phyloP scores from a whole-genome alignment of 371 early-diverging fungal species.

The Blakeslea trispora region DNA sequence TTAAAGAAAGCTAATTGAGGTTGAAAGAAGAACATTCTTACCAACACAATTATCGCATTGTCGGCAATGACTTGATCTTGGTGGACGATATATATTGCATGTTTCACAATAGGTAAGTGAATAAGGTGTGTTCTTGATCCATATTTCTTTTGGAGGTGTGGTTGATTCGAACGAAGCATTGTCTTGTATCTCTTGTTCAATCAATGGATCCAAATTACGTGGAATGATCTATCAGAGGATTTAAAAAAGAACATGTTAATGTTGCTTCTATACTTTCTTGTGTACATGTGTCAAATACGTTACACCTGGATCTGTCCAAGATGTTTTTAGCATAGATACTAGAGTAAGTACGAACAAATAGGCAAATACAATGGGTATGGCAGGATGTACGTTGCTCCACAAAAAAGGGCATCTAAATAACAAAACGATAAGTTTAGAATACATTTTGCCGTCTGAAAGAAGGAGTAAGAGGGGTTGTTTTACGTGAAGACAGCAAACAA shows the following conservation, averaged over 20 bases:
- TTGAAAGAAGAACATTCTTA: constrained; percentile 19
- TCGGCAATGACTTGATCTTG: constrained; percentile 85
- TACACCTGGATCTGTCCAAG: constrained; percentile 91
- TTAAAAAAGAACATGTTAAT: background rate
- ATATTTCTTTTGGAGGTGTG: constrained; percentile 56
- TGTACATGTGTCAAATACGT: constrained; percentile 7
- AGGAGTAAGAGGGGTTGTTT: background rate
- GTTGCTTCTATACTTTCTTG: background rate
- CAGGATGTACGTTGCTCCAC: constrained; percentile 63
- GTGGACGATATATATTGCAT: constrained; percentile 86
- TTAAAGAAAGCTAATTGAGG: background rate
- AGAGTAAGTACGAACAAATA: constrained; percentile 71
- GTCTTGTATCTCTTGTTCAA: constrained; percentile 24
- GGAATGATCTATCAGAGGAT: constrained; percentile 60
- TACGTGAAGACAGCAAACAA: background rate
- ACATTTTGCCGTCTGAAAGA: background rate
- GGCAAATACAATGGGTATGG: constrained; percentile 69
- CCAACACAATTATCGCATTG: constrained; percentile 92
- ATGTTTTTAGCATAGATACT: constrained; percentile 78
- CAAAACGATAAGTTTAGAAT: background rate
- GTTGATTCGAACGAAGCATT: constrained; percentile 38
- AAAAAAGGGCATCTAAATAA: constrained; percentile 64
- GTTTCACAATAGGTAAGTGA: constrained; percentile 88
- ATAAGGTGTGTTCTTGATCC: constrained; percentile 63
- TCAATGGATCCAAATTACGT: constrained; percentile 65